Conservation (phyloP, 2,329 filamentous ascomycete genomes). For the Aspergillus tamarii region DNA sequence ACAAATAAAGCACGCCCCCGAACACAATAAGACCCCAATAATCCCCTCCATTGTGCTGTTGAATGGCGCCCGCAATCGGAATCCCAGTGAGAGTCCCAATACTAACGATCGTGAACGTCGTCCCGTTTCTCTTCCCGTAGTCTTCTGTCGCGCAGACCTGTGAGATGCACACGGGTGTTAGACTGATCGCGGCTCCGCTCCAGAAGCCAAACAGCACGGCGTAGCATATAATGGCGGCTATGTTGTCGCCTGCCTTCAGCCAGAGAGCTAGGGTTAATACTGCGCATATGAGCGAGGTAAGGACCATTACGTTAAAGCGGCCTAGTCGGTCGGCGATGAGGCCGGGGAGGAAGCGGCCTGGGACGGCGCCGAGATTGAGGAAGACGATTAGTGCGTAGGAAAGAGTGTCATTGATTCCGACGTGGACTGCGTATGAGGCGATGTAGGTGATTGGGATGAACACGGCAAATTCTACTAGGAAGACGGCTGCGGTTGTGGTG, state of each 20-base stretch:
- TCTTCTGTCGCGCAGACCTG: conserved; percentile 34
- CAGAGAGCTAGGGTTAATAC: conserved; percentile 28
- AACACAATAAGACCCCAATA: conserved; percentile 27
- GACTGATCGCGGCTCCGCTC: conserved; percentile 30
- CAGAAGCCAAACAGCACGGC: conserved; percentile 24
- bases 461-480: conserved; percentile 40
- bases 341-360: conserved; percentile 39
- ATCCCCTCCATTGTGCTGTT: conserved; percentile 6
- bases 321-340: conserved; percentile 37
- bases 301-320: conserved; percentile 40
- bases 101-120: conserved; percentile 26
- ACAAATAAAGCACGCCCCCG: conserved; percentile 25
- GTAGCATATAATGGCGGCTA: conserved; percentile 24
- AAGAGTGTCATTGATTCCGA: conserved; percentile 27
- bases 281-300: conserved; percentile 22
- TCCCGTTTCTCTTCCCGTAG: conserved; percentile 29
- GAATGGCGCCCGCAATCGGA: conserved; percentile 31
- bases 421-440: conserved; percentile 33
- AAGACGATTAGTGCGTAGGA: conserved; percentile 37
- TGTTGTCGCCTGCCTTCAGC: conserved; percentile 15
- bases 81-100: conserved; percentile 28
- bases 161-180: conserved; percentile 34
- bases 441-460: conserved; percentile 43
- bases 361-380: conserved; percentile 36
- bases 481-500: conserved; percentile 33